Percentiles rank a stretch among this genome's conserved stretches.
Evolutionary conservation across 495 filamentous ascomycete genomes (phyloP).

Genomic region (Opeltia flavorubescens): DNA sequence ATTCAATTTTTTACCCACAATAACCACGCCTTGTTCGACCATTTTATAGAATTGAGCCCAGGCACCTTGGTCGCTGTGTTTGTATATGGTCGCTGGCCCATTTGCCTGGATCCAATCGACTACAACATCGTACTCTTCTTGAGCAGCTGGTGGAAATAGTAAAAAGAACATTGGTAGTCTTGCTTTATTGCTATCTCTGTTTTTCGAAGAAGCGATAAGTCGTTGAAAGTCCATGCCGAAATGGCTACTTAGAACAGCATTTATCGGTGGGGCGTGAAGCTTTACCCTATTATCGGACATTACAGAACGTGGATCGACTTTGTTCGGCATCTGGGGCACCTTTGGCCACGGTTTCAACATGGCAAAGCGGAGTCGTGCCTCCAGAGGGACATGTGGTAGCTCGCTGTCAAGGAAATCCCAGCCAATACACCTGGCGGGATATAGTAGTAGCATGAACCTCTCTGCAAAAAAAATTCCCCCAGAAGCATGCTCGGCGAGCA

Average conservation of each 20-base stretch:
- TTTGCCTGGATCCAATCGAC: conserved; percentile 20
- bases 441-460: conserved; percentile 7
- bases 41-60: conserved; percentile 28
- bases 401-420: conserved; percentile 8
- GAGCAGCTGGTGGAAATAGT: conserved; percentile 20
- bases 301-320: not conserved
- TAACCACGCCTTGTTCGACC: conserved; percentile 21
- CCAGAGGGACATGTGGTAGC: not conserved
- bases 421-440: conserved; percentile 5
- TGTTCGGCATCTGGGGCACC: not conserved
- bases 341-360: conserved; percentile 5
- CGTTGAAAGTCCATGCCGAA: conserved; percentile 13
- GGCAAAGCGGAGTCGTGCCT: conserved; percentile 5
- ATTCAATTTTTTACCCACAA: conserved; percentile 20
- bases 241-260: conserved; percentile 8
- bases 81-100: conserved; percentile 19
- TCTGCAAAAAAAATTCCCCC: conserved; percentile 8
- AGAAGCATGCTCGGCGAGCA: conserved; percentile 12
- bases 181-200: conserved; percentile 8
- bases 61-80: conserved; percentile 17
- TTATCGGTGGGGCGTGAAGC: conserved; percentile 6
- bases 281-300: conserved; percentile 14
- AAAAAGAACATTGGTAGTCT: conserved; percentile 22
- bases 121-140: conserved; percentile 18
- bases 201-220: conserved; percentile 6